Percentiles rank a stretch among this genome's conserved stretches.
phyloP scores from a whole-genome alignment of 495 filamentous ascomycete species.

The Tricharina praecox region DNA sequence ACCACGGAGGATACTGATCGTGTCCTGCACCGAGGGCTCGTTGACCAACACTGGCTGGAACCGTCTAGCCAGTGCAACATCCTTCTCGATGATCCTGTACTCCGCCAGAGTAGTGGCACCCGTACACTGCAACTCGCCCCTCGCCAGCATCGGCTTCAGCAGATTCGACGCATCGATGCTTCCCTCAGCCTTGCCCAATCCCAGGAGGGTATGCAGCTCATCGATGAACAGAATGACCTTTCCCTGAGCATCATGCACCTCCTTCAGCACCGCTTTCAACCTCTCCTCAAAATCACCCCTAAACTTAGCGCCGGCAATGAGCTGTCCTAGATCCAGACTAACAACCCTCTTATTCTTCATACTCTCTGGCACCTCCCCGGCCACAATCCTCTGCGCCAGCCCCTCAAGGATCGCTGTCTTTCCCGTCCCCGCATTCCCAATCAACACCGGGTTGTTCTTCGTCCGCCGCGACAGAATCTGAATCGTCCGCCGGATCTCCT shows the following conservation, averaged over 20 bases:
- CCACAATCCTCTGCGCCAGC: constrained; percentile 74
- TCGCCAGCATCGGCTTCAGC: constrained; percentile 78
- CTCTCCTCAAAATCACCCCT: constrained; percentile 93
- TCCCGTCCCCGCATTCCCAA: constrained; percentile 80
- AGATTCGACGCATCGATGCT: constrained; percentile 93
- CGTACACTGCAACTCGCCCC: constrained; percentile 88
- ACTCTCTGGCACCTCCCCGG: constrained; percentile 86
- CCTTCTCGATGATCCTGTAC: constrained; percentile 86
- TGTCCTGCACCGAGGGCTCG: constrained; percentile 79
- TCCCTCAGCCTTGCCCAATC: constrained; percentile 85
- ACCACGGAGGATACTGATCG: constrained; percentile 80
- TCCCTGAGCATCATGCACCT: constrained; percentile 76
- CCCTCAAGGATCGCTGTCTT: constrained; percentile 94
- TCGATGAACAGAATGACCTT: constrained; percentile 89
- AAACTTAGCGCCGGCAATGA: constrained; percentile 93
- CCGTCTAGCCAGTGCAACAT: constrained; percentile 75
- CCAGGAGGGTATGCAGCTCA: constrained; percentile 80
- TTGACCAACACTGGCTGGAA: constrained; percentile 86
- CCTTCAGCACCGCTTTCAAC: constrained; percentile 69
- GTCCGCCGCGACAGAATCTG: constrained; percentile 83
- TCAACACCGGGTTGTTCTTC: constrained; percentile 93
- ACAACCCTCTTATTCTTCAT: constrained; percentile 90
- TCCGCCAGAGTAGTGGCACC: constrained; percentile 87
- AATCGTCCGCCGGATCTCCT: constrained; percentile 83
- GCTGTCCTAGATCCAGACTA: constrained; percentile 65